These are phyloP conservation scores for Cryptomeria japonica DNA, from an alignment of 75 land plant species.

Conservation along the genomic window DNA sequence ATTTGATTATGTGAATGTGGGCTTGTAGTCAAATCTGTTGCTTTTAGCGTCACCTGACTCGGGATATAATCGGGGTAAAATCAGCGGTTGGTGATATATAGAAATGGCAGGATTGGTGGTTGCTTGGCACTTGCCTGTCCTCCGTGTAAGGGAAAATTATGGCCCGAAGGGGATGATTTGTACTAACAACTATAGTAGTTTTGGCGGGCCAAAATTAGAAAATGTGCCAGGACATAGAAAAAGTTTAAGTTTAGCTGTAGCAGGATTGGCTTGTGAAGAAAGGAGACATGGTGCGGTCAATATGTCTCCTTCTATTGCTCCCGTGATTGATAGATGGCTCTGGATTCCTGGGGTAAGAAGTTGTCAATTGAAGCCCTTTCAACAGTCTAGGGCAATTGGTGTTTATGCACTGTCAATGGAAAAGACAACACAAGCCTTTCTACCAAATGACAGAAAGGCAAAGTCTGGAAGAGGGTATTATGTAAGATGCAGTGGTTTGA, in stretches of 20 bases:
- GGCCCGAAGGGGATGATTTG: neutral
- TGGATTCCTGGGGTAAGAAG: neutral
- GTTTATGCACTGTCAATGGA: constrained; percentile 54
- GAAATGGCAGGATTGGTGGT: constrained; percentile 10
- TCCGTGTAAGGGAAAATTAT: neutral
- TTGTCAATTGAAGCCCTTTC: neutral
- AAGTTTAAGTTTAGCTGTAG: neutral
- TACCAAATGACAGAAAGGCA: constrained; percentile 36
- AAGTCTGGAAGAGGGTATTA: constrained; percentile 33
- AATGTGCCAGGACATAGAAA: neutral
- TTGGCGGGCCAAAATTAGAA: neutral
- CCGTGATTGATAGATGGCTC: neutral
- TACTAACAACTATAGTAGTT: neutral
- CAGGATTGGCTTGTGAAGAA: neutral
- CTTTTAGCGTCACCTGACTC: neutral
- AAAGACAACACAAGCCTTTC: constrained; percentile 51
- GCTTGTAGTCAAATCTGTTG: neutral
- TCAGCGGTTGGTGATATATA: neutral
- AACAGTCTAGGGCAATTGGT: neutral
- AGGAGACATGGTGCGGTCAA: neutral
- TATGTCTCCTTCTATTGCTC: neutral
- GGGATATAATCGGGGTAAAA: neutral
- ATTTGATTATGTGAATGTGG: neutral
- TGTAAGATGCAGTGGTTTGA: constrained; percentile 21
- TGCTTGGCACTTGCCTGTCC: neutral